A percentile compares a stretch with the other conserved stretches of the same genome.
Conservation (phyloP, 2,329 filamentous ascomycete genomes). For the Verticillium tricorpus region DNA sequence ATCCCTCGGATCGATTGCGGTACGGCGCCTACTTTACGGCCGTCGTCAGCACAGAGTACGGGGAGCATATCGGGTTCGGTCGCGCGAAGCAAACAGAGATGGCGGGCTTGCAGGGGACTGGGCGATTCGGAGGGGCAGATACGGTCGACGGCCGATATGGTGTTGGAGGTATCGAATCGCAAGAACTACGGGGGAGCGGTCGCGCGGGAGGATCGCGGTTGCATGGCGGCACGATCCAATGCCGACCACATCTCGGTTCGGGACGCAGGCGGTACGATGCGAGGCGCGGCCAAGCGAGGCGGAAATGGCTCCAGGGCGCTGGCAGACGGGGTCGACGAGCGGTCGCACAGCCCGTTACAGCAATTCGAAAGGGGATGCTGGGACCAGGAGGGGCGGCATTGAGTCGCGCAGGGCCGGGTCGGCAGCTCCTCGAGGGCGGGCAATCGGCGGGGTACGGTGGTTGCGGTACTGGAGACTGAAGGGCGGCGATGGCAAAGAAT, state of each 20-base stretch:
- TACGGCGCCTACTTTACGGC: constrained; percentile 43
- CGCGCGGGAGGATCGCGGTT: not conserved
- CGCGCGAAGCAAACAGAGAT: not conserved
- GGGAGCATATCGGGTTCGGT: not conserved
- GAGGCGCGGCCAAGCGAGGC: not conserved
- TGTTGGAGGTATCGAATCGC: not conserved
- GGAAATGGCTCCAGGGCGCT: not conserved
- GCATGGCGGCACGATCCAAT: not conserved
- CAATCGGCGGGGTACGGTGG: constrained; percentile 9
- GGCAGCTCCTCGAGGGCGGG: not conserved
- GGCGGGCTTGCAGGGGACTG: not conserved
- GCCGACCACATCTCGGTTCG: not conserved
- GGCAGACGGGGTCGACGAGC: not conserved
- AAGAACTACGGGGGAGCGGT: not conserved
- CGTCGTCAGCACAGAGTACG: constrained; percentile 24
- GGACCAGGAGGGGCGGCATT: not conserved
- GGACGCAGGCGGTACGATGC: not conserved
- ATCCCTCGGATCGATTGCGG: constrained; percentile 60
- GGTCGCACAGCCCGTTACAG: not conserved
- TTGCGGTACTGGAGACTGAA: constrained; percentile 1
- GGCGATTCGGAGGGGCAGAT: not conserved
- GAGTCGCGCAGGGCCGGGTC: not conserved
- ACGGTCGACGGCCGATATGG: not conserved
- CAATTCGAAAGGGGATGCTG: not conserved
- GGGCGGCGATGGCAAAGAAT: constrained; percentile 10